Evolutionary conservation across 768 basidiomycete genomes (phyloP), one percentile per base, ranked within the genome.

Genomic region (Suillus americanus): DNA sequence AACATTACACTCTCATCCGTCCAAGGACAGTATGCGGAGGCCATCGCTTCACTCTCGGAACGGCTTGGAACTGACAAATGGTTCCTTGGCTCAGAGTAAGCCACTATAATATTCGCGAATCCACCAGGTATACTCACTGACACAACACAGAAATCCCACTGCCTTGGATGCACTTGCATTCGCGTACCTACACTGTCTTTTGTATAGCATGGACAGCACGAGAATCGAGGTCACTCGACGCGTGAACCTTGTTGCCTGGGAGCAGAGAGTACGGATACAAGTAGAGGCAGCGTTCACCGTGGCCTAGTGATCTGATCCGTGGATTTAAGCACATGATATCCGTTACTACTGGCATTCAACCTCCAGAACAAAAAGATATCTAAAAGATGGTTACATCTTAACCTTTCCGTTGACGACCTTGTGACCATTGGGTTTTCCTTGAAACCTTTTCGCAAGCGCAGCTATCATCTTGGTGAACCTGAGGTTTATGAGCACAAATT

Each of bases 211-310:
- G 46, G 78, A 71, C 23, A 60, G 61, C 9, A 76, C 87, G 25
- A 83, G 89, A 40, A 82, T 86, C 43, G 89, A 91, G 70, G 86
- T 93, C 35, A 83, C 86, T 14, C 85, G 86, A 59, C 86, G 85
- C 65, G 86, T 85, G 46, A 94, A 94, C 70, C 88, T 95, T 48
- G 86, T 92, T 56, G 85, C 85, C 37, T 95, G 93, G 92, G 92
- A 94, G 72, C 83, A 79, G 68, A 79, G 86, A 38, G 87, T 94
- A 23, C 84, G 89, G 38, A 75, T 79, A 18, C 77, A 83, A 56
- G 86, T 94, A 9, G 78, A 81, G 45, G 78, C 78, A 53, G 82
- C 85, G 4, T 92, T 90, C 67, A 66, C 63, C 38, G 55, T 62
- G 13, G 33, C 66, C 18, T 59, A 59, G 28, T 13, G 53, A 10